These are phyloP conservation scores for Cucurbitaria berberidis DNA, from an alignment of 2,329 filamentous ascomycete genomes.

Conservation along the genomic window DNA sequence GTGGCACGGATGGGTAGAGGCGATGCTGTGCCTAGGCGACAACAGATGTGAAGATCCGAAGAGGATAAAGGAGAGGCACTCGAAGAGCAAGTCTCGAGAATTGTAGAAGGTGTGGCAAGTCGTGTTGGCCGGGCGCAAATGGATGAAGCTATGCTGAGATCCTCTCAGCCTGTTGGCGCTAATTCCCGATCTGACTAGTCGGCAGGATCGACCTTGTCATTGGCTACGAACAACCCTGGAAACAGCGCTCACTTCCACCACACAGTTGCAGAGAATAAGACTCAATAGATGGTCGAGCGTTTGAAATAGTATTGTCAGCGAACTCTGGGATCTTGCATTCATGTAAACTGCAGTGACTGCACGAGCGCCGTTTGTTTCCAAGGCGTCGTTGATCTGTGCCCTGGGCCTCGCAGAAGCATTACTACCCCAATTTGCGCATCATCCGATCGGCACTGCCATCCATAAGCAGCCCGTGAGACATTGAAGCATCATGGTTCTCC, in stretches of 20 bases:
- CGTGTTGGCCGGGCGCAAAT: constrained; percentile 27
- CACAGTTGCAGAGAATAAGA: neutral
- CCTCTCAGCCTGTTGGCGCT: constrained; percentile 17
- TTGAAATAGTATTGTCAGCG: neutral
- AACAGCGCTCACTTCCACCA: constrained; percentile 8
- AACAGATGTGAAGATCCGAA: neutral
- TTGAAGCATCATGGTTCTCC: neutral
- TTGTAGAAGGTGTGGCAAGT: constrained; percentile 27
- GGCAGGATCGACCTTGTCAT: neutral
- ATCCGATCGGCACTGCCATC: constrained; percentile 1
- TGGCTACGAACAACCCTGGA: constrained; percentile 17
- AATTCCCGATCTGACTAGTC: constrained; percentile 9
- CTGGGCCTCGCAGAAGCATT: constrained; percentile 15
- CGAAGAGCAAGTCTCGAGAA: constrained; percentile 12
- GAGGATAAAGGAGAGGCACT: constrained; percentile 2
- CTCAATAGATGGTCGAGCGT: neutral
- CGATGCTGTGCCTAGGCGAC: constrained; percentile 3
- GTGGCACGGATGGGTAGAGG: constrained; percentile 22
- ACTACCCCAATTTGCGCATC: constrained; percentile 22
- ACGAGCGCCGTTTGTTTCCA: neutral
- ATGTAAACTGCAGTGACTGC: neutral
- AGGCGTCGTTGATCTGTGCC: neutral
- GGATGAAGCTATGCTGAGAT: constrained; percentile 30
- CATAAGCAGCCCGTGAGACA: neutral
- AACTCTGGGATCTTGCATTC: neutral